Evolutionary conservation across 1,284 basidiomycete species (phyloP).

Genomic region (Papiliotrema laurentii): DNA sequence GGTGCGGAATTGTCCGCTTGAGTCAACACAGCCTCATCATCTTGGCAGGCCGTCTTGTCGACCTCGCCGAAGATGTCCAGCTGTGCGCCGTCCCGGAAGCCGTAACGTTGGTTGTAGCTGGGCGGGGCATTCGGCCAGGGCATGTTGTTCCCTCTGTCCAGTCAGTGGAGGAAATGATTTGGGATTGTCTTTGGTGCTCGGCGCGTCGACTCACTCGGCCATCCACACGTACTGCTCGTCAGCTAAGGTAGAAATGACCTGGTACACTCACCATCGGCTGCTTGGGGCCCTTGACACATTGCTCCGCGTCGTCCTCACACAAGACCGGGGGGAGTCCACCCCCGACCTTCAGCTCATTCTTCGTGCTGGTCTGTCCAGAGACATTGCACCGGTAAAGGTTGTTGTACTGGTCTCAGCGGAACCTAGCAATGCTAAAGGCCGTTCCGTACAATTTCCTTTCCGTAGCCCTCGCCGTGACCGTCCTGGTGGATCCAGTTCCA

Average conservation of each 20-base stretch:
- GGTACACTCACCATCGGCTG: constrained; percentile 13
- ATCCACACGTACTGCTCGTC: background rate
- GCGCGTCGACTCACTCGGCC: background rate
- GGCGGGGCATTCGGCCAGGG: background rate
- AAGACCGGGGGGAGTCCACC: constrained; percentile 44
- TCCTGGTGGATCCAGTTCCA: constrained; percentile 64
- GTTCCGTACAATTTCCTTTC: constrained; percentile 7
- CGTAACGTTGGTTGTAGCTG: background rate
- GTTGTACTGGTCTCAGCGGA: constrained; percentile 54
- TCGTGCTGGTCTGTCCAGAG: constrained; percentile 50
- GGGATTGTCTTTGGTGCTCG: background rate
- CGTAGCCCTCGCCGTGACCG: constrained; percentile 16
- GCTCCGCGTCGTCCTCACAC: constrained; percentile 25
- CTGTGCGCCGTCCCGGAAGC: background rate
- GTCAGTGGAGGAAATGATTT: background rate
- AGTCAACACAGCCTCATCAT: too few relatives aligned
- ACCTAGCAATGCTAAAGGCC: background rate
- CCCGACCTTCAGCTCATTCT: constrained; percentile 50
- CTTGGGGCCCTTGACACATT: constrained; percentile 35
- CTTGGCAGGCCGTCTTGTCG: background rate
- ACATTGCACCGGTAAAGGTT: constrained; percentile 68
- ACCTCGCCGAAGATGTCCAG: background rate
- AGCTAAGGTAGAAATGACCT: background rate
- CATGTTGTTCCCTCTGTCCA: background rate
- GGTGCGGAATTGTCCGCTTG: too few relatives aligned